Evolutionary conservation across 2,329 filamentous ascomycete species (phyloP), one percentile per base, ranked within the genome.

Genomic region (Venturia nashicola): DNA sequence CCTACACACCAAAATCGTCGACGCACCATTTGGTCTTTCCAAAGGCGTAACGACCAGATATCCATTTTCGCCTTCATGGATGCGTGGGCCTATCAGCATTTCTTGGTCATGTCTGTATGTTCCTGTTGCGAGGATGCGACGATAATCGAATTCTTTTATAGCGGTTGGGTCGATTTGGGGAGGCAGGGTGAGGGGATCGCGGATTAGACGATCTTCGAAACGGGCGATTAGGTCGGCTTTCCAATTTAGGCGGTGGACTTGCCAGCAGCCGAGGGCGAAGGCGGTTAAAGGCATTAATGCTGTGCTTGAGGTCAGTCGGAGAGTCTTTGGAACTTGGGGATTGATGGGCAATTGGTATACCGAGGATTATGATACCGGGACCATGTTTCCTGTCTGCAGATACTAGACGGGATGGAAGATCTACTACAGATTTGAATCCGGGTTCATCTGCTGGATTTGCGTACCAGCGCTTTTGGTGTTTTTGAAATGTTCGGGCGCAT

Each of bases 41-140:
- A 99, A 79, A 23, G 94, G 94, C 55, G 94, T 99, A 32, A 99
- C 79, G 44, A 99, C 93, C 70, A 95, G 84, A 76, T 86, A 99
- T 2, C 94, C 94, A 72, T 96, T 88, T 71, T 93, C 84, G 14
- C 93, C 93, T 67, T 99, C 93, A 67, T 86, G 83, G 79, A 96
- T 85, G 59, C 94, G 85, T 65, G 94, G 94, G 0, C 94, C 94
- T 65, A 99, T 86, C 62, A 99, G 81, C 92, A 99, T 99, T 79
- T 99, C 94, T 73, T 89, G 85, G 73, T 97, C 92, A 76, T 99
- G 94, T 46, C 89, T 80, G 69, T 91, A 86, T 64, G 76, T 79
- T 11, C 94, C 94, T 0, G 79, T 84, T 12, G 91, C 88, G 67
- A 84, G 83, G 61, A 99, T 89, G 64, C 90, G 84, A 66, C 94